Evolutionary conservation across 2,329 filamentous ascomycete species (phyloP).

Genomic region (Claviceps digitariae): DNA sequence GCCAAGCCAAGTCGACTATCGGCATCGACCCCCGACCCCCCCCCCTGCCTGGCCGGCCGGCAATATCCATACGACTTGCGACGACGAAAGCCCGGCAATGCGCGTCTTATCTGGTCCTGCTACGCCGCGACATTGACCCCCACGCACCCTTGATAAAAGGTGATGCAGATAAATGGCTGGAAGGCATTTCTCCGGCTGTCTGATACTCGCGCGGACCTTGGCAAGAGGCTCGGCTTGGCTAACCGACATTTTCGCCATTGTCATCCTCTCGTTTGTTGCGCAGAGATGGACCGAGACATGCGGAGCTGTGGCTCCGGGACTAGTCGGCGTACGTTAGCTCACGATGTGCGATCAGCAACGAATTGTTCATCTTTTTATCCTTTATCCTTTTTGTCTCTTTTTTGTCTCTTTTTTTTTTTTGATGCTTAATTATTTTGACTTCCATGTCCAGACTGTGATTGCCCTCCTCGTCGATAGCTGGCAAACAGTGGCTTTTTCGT

Average conservation of each 20-base stretch:
- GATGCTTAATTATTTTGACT: too few species aligned
- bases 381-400: not conserved
- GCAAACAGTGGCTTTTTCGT: slow-evolving; percentile 18
- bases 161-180: not conserved
- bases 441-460: slow-evolving; percentile 8
- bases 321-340: slow-evolving; percentile 21
- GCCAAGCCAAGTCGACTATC: too few species aligned
- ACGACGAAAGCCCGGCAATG: too few species aligned
- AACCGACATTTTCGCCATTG: slow-evolving; percentile 17
- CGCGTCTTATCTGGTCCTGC: too few species aligned
- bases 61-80: too few species aligned
- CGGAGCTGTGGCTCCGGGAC: slow-evolving; percentile 17
- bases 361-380: not conserved
- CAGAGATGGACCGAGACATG: slow-evolving; percentile 18
- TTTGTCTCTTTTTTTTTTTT: too few species aligned
- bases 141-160: not conserved
- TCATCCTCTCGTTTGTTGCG: slow-evolving; percentile 19
- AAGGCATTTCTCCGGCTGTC: slow-evolving; percentile 2
- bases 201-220: slow-evolving; percentile 11
- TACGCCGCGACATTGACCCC: not conserved
- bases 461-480: slow-evolving; percentile 25
- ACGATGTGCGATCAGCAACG: too few species aligned
- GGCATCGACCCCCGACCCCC: too few species aligned
- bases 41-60: too few species aligned
- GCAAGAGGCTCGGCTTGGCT: slow-evolving; percentile 19